Base-by-base conservation (phyloP, 352 stramenopile species). In the Phytophthora pseudosyringae region DNA sequence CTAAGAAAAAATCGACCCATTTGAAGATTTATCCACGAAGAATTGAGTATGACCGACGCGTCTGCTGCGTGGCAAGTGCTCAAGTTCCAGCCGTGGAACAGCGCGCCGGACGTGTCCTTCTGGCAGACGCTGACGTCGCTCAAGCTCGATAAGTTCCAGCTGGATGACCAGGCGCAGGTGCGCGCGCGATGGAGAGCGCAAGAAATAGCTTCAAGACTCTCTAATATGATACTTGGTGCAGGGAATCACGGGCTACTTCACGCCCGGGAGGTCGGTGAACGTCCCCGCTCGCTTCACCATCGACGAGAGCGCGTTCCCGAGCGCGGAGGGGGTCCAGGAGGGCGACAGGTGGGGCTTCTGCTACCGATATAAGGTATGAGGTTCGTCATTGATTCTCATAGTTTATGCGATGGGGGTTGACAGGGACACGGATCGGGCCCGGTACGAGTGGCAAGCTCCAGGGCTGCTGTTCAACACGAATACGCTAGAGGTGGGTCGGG, bases 381-480 rank as follows among this genome's bases (percentile, higher is more conserved):
- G 6, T 26, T 18, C 16, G 1, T 11, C 15, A 0, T 38, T 3
- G 21, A 46, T 36, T 59, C 13, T 71, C 28, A 45, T 54, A 28
- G 32, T 33, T 44, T 38, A 52, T 54, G n/a, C 21, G 21, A 21
- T 38, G 21, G 11, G 3, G 11, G 3, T 13, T 31, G 4, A 48
- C 36, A 79, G 77, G 12, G 56, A 71, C 11, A 54, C 56, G 5
- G 81, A 93, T 46, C 80, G 85, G 35, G 73, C 69, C 53, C 81
- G 85, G 3, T 92, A 94, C 61, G 86, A 96, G 57, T 97, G 85
- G 87, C 69, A 72, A 52, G 83, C 83, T 4, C 78, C 79, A 8
- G 90, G 90, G 15, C 36, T 81, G 21, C 64, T 97, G 0, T 67
- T 81, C 59, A 96, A 96, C 60, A 92, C 86, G 12, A 97, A 97